Evolutionary conservation across 106 monocot genomes (phyloP), one percentile per base, ranked within the genome.

Genomic region (Apostasia ramifera): DNA sequence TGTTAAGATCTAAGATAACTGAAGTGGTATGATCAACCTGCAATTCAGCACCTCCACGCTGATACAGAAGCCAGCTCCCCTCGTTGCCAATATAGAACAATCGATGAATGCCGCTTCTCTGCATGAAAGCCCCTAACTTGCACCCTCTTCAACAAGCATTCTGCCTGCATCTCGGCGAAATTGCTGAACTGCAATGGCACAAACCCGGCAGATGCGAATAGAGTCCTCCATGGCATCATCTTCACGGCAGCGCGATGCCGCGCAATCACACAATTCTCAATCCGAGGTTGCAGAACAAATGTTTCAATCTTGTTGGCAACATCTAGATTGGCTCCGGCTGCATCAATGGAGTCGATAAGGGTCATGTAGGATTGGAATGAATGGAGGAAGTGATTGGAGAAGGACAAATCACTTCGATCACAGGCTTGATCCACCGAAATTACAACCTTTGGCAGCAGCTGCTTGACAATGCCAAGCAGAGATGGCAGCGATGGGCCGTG

Each of bases 151-250:
- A 91, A 41, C 9, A 95, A 83, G 69, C 91, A 95, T 52, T 95
- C 95, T 0, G 95, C 95, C 65, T 95, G 95, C 1, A 82, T 78
- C 76, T 95, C 91, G 0, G 88, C 78, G 78, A 95, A 86, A 69
- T 95, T 95, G 79, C 95, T 95, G 70, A 95, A 88, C 0, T 81
- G 86, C 26, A 80, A 14, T 2, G 88, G 86, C 4, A 73, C 66
- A 47, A 91, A 91, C 7, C 91, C 91, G 1, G 80, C 74, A 0
- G 79, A 82, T 0, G 84, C 68, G 50, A 95, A 89, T 4, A 91
- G 61, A 0, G 76, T 70, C 44, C 80, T 40, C 88, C 86, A 91
- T 2, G 95, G 84, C 1, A 78, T 55, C 72, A 74, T 77, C 76
- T 86, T 86, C n/a, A 83, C 80, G 1, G 59, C 60, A 6, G 56